Conservation (phyloP, 768 basidiomycete species). For the Collybia sordida region DNA sequence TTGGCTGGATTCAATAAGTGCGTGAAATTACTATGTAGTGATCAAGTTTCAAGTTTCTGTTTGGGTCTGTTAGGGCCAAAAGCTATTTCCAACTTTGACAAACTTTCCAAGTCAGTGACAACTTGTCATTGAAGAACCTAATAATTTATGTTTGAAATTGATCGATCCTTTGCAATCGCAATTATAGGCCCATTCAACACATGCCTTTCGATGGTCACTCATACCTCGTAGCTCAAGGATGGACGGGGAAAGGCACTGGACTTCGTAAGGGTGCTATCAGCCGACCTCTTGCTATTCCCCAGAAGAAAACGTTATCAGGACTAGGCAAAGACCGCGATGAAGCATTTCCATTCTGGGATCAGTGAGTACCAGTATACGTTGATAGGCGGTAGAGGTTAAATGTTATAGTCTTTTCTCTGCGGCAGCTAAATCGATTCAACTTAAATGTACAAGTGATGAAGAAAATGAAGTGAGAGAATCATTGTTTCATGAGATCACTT, state of each 20-base stretch:
- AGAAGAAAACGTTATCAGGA: slow-evolving; percentile 84
- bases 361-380: slow-evolving; percentile 52
- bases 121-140: too few relatives aligned
- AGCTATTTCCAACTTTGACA: too few relatives aligned
- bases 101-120: too few relatives aligned
- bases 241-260: slow-evolving; percentile 83
- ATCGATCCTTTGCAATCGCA: too few relatives aligned
- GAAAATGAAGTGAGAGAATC: slow-evolving; percentile 36
- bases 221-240: slow-evolving; percentile 80
- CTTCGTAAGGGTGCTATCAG: slow-evolving; percentile 82
- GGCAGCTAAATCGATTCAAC: slow-evolving; percentile 79
- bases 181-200: too few relatives aligned
- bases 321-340: slow-evolving; percentile 93
- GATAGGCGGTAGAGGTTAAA: background rate
- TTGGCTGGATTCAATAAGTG: too few relatives aligned
- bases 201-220: slow-evolving; percentile 75
- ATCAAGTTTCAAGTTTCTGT: too few relatives aligned
- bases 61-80: too few relatives aligned
- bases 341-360: slow-evolving; percentile 98
- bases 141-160: too few relatives aligned
- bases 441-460: slow-evolving; percentile 58
- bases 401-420: slow-evolving; percentile 70
- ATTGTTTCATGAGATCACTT: background rate
- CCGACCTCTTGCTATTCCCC: slow-evolving; percentile 73
- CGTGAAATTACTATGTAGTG: too few relatives aligned